These are phyloP conservation scores for Kwoniella botswanensis DNA, from an alignment of 768 basidiomycete species.

Conservation along the genomic window DNA sequence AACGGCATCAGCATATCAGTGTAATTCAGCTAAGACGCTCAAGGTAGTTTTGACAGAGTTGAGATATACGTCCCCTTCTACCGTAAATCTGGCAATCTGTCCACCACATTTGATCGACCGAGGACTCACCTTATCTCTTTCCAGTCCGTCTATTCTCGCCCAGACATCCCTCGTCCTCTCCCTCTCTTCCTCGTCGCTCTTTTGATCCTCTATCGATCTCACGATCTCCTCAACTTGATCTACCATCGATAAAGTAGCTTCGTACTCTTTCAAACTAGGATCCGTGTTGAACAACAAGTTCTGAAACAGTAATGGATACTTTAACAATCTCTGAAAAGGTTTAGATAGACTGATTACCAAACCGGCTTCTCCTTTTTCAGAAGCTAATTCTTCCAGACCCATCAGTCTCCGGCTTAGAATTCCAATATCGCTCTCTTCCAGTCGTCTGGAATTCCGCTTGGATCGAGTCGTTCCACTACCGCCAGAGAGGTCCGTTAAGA, in stretches of 20 bases:
- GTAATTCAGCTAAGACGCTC: neutral
- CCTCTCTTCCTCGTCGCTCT: constrained; percentile 93
- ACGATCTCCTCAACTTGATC: constrained; percentile 96
- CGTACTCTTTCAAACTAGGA: constrained; percentile 95
- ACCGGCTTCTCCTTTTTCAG: constrained; percentile 88
- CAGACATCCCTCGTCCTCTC: constrained; percentile 94
- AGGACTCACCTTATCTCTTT: constrained; percentile 76
- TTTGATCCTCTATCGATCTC: constrained; percentile 96
- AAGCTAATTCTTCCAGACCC: constrained; percentile 73
- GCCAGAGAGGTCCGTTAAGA: constrained; percentile 24
- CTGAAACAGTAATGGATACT: constrained; percentile 96
- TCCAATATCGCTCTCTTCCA: constrained; percentile 32
- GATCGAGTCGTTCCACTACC: neutral
- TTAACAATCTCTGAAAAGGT: constrained; percentile 93
- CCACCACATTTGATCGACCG: too few species aligned
- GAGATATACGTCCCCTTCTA: neutral
- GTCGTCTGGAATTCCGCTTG: constrained; percentile 25
- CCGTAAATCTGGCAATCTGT: too few species aligned
- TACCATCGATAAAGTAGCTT: constrained; percentile 88
- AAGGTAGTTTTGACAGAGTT: too few species aligned
- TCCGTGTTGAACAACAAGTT: constrained; percentile 92
- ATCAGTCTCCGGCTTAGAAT: constrained; percentile 26
- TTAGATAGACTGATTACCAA: constrained; percentile 94
- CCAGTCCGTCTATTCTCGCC: constrained; percentile 93
- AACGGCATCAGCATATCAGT: neutral